Evolutionary conservation across 371 early-diverging fungal genomes (phyloP).

Genomic region (Mortierella sp.): DNA sequence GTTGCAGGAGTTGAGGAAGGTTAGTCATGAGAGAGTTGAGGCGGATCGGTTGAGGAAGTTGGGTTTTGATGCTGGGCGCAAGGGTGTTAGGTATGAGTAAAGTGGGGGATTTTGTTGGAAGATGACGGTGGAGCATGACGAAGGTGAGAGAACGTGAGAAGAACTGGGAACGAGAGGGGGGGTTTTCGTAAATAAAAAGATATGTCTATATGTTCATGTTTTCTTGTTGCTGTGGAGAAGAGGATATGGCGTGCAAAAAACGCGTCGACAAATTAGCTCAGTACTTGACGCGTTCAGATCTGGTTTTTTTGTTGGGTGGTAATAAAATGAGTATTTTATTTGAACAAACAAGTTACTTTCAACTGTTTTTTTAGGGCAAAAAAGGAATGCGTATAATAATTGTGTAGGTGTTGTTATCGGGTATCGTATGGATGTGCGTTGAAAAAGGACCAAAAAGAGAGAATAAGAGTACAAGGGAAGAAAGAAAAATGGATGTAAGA

Average conservation of each 20-base stretch:
- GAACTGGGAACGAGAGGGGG: too few relatives aligned
- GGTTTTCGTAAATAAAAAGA: too few relatives aligned
- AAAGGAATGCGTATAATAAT: not conserved
- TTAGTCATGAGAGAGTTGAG: constrained; percentile 76
- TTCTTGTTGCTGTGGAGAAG: too few relatives aligned
- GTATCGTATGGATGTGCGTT: constrained; percentile 1
- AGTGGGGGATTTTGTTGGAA: not conserved
- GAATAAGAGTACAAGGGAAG: not conserved
- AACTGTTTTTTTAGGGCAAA: not conserved
- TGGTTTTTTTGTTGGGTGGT: too few relatives aligned
- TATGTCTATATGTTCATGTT: not conserved
- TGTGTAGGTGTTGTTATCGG: not conserved
- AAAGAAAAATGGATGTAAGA: constrained; percentile 1
- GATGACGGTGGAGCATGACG: too few relatives aligned
- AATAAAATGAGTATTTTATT: not conserved
- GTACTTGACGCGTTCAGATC: too few relatives aligned
- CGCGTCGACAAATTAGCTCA: too few relatives aligned
- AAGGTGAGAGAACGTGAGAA: too few relatives aligned
- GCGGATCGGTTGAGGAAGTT: constrained; percentile 78
- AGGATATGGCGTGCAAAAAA: too few relatives aligned
- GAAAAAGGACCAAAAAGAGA: not conserved
- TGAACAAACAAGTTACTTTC: constrained; percentile 5
- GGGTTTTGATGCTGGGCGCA: constrained; percentile 64
- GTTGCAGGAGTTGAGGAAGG: constrained; percentile 73
- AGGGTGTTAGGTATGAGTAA: constrained; percentile 52